Evolutionary conservation across 768 basidiomycete genomes (phyloP), one percentile per base, ranked within the genome.

Genomic region (Leccinum imitatum): DNA sequence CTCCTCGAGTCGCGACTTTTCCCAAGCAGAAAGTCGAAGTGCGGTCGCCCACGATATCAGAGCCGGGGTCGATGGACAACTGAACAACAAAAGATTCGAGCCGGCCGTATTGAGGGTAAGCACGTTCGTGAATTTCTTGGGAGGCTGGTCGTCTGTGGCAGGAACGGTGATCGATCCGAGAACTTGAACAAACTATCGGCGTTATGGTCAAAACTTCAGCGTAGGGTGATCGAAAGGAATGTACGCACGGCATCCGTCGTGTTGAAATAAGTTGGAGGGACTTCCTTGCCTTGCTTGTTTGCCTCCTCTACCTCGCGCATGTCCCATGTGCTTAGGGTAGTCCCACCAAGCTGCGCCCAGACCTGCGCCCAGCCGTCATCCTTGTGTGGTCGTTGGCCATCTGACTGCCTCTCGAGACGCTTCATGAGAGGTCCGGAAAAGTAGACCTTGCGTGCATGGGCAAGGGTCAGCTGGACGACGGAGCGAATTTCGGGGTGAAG

Each of bases 81-180:
- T 90, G 76, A 98, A 96, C 3, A 96, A 75, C 33, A 95, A 77
- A 50, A 95, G 80, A 71, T 98, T 98, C 31, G 87, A 87, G 21
- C 96, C 96, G 1, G 95, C 96, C 6, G 92, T 96, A 71, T 95
- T 99, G 65, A 99, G 80, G 0, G 93, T 92, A 59, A 98, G 82
- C 55, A 98, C 89, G 69, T 93, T 91, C 0, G 79, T 79, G 65
- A 85, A 90, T 63, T 84, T 83, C 68, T 83, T 82, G 0, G 81
- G 65, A 1, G 88, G 84, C 1, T 76, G 63, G 11, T 72, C 78
- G 1, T 78, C 70, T 0, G 82, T 81, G 7, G 83, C 77, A 1
- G 87, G 87, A 19, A 84, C 78, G 0, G 89, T 88, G 14, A 93
- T 81, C 0, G 89, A 83, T 17, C 90, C 91, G 6, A 92, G 74